Conservation (phyloP, 306 rosid species). For the Sophora flavescens region DNA sequence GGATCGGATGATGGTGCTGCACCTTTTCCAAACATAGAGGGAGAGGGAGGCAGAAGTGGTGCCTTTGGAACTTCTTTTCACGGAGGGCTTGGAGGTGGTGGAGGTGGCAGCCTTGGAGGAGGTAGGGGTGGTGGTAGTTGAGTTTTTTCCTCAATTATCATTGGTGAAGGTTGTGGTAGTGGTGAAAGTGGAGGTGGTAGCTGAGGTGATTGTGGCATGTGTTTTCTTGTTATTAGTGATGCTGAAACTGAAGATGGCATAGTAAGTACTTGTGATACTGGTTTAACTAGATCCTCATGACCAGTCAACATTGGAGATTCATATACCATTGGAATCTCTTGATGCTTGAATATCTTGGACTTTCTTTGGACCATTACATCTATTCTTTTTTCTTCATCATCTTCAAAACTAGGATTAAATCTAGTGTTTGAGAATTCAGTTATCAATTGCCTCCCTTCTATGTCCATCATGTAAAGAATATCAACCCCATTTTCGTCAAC, state of each 20-base stretch:
- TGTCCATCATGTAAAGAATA: slow-evolving; percentile 56
- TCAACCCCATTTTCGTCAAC: slow-evolving; percentile 63
- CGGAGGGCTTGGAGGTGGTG: slow-evolving; percentile 28
- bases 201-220: slow-evolving; percentile 32
- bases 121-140: slow-evolving; percentile 7
- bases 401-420: slow-evolving; percentile 64
- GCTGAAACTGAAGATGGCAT: slow-evolving; percentile 32
- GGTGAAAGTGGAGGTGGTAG: slow-evolving; percentile 28
- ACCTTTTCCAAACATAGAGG: neutral
- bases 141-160: slow-evolving; percentile 47
- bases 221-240: slow-evolving; percentile 25
- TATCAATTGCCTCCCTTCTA: slow-evolving; percentile 53
- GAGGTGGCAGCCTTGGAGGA: slow-evolving; percentile 16
- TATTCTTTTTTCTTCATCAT: slow-evolving; percentile 57
- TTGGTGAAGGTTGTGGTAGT: slow-evolving; percentile 44
- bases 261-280: slow-evolving; percentile 23
- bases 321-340: slow-evolving; percentile 22
- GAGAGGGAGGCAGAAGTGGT: slow-evolving; percentile 15
- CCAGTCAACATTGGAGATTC: slow-evolving; percentile 1
- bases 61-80: slow-evolving; percentile 15
- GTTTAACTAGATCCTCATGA: too few relatives aligned
- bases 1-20: slow-evolving; percentile 45
- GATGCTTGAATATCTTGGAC: slow-evolving; percentile 27
- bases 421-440: slow-evolving; percentile 49
- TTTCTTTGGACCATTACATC: slow-evolving; percentile 47